phyloP scores from a whole-genome alignment of 2,329 filamentous ascomycete species.

The Neonectria coccinea region DNA sequence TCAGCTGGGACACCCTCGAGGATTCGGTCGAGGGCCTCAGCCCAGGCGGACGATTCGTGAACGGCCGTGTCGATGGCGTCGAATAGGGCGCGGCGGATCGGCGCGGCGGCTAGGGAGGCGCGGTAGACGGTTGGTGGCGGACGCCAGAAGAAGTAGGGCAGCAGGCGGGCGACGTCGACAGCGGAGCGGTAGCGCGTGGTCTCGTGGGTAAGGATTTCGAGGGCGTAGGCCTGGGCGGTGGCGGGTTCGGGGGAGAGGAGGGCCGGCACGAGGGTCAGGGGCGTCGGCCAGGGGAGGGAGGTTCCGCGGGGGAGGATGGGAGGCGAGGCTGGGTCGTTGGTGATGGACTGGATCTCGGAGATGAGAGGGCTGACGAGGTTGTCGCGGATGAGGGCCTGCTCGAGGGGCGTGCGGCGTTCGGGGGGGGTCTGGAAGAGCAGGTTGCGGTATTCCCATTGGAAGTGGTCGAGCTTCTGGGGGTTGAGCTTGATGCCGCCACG shows the following conservation, averaged over 20 bases:
- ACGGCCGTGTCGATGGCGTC: constrained; percentile 44
- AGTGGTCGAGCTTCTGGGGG: constrained; percentile 80
- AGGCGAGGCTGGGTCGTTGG: constrained; percentile 23
- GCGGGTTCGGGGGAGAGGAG: constrained; percentile 32
- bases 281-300: constrained; percentile 40
- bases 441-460: constrained; percentile 76
- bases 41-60: constrained; percentile 29
- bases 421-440: constrained; percentile 47
- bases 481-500: constrained; percentile 89
- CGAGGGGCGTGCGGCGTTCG: constrained; percentile 38
- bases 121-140: constrained; percentile 48
- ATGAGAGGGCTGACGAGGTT: constrained; percentile 43
- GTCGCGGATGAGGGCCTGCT: constrained; percentile 33
- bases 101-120: constrained; percentile 37
- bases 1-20: constrained; percentile 30
- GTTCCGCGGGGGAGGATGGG: constrained; percentile 38
- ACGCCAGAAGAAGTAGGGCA: constrained; percentile 56
- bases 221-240: constrained; percentile 38
- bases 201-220: constrained; percentile 36
- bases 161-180: constrained; percentile 44
- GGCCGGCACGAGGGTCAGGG: constrained; percentile 45
- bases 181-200: constrained; percentile 38
- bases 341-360: constrained; percentile 42
- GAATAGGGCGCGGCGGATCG: constrained; percentile 30
- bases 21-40: constrained; percentile 32